phyloP scores from a whole-genome alignment of 306 rosid genomes.

The Cyamopsis tetragonoloba region DNA sequence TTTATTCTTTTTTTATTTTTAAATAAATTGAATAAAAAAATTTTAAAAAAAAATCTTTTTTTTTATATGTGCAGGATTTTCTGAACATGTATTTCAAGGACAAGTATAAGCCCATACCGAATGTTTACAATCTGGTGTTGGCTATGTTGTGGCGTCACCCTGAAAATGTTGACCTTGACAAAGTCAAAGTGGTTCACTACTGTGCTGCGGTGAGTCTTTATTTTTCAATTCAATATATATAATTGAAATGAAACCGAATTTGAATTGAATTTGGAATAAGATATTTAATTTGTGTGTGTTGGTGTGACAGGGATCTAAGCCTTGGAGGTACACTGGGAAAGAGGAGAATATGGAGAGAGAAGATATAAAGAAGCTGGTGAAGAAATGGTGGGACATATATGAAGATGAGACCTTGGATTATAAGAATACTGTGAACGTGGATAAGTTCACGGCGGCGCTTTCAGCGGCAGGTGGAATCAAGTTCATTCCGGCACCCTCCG shows the following conservation, averaged over 20 bases:
- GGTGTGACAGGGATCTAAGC: conserved; percentile 69
- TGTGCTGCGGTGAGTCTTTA: conserved; percentile 66
- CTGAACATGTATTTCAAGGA: conserved; percentile 63
- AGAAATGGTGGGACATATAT: conserved; percentile 79
- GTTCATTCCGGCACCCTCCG: conserved; percentile 42
- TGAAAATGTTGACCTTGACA: conserved; percentile 55
- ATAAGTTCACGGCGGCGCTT: conserved; percentile 24
- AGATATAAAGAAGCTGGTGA: conserved; percentile 73
- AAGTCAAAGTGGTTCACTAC: conserved; percentile 78
- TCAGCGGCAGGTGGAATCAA: conserved; percentile 27
- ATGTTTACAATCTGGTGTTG: conserved; percentile 59
- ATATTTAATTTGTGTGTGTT: not conserved
- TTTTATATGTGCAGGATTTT: conserved; percentile 47
- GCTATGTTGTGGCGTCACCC: conserved; percentile 94
- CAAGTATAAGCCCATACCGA: conserved; percentile 53
- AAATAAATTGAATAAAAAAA: too few species aligned
- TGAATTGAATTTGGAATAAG: not conserved
- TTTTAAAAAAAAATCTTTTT: too few species aligned
- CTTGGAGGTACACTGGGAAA: conserved; percentile 79
- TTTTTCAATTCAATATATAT: too few species aligned
- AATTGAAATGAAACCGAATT: not conserved
- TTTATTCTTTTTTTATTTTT: too few species aligned
- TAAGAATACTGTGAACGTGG: conserved; percentile 7
- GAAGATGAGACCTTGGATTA: conserved; percentile 68
- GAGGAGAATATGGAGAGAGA: conserved; percentile 80